phyloP scores from a whole-genome alignment of 2,329 filamentous ascomycete species.

The Aplosporella prunicola region DNA sequence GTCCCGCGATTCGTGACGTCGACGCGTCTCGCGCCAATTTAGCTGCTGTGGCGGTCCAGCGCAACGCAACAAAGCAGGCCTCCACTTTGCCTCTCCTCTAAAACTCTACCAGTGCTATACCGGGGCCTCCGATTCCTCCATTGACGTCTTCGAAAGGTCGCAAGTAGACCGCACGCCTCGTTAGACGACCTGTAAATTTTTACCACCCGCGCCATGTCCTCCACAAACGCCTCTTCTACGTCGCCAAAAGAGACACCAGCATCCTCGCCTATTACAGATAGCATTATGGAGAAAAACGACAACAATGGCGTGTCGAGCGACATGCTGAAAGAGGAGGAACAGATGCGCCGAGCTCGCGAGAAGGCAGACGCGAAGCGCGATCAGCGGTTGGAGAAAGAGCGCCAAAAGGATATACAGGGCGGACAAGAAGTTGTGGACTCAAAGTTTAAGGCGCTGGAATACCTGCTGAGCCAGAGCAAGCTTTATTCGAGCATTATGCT shows the following conservation, averaged over 20 bases:
- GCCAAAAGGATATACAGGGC: conserved; percentile 37
- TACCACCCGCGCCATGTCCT: background rate
- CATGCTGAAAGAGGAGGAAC: conserved; percentile 34
- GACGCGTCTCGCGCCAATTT: conserved; percentile 9
- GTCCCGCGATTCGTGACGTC: conserved; percentile 10
- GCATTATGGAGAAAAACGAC: no score
- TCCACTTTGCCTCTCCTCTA: no score
- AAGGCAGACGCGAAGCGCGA: conserved; percentile 38
- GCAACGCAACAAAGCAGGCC: no score
- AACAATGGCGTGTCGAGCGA: conserved; percentile 21
- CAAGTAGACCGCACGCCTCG: no score
- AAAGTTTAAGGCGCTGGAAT: conserved; percentile 44
- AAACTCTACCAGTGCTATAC: no score
- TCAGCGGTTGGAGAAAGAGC: conserved; percentile 33
- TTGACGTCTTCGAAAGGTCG: no score
- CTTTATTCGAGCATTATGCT: conserved; percentile 44
- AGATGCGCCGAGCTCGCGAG: conserved; percentile 33
- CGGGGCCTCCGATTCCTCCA: no score
- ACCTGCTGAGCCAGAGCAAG: conserved; percentile 44
- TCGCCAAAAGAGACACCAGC: conserved; percentile 10
- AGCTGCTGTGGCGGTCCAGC: no score
- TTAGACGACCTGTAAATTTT: no score
- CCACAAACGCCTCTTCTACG: background rate
- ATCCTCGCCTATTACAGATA: no score
- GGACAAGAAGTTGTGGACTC: conserved; percentile 37